Percentiles rank a stretch among this genome's conserved stretches.
phyloP scores from a whole-genome alignment of 805 yeast genomes.

The Candida michaelii region DNA sequence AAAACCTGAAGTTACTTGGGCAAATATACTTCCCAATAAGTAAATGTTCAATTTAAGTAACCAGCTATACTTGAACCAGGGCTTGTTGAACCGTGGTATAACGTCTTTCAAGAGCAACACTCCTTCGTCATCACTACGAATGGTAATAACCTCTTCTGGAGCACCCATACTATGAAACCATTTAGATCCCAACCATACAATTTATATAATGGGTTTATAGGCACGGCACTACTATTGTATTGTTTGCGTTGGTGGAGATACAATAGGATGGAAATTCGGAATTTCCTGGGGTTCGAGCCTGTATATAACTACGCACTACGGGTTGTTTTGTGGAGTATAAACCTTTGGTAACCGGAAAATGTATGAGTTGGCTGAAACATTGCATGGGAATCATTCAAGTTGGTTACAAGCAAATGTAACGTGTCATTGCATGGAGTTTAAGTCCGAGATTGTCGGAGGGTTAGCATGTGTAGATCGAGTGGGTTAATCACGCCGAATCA shows the following conservation, averaged over 20 bases:
- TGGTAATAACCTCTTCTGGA: neutral
- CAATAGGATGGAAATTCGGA: neutral
- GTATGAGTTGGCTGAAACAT: no score
- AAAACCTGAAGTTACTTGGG: conserved; percentile 18
- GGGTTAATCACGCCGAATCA: no score
- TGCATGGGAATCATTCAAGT: no score
- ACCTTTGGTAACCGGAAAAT: no score
- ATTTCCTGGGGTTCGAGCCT: no score
- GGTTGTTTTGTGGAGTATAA: no score
- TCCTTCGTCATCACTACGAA: neutral
- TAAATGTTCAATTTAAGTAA: conserved; percentile 12
- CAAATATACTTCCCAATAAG: conserved; percentile 12
- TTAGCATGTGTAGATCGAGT: no score
- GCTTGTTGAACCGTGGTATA: conserved; percentile 13
- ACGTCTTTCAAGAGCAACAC: conserved; percentile 13
- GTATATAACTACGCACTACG: no score
- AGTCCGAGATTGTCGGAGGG: no score
- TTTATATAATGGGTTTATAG: neutral
- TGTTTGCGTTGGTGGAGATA: neutral
- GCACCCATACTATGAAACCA: neutral
- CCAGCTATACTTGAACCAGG: conserved; percentile 12
- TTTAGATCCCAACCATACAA: no score
- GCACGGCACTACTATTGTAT: neutral
- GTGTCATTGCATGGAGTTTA: no score
- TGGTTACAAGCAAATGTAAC: no score